These are phyloP conservation scores for Alternaria consortialis DNA, from an alignment of 2,329 filamentous ascomycete species.

Conservation along the genomic window DNA sequence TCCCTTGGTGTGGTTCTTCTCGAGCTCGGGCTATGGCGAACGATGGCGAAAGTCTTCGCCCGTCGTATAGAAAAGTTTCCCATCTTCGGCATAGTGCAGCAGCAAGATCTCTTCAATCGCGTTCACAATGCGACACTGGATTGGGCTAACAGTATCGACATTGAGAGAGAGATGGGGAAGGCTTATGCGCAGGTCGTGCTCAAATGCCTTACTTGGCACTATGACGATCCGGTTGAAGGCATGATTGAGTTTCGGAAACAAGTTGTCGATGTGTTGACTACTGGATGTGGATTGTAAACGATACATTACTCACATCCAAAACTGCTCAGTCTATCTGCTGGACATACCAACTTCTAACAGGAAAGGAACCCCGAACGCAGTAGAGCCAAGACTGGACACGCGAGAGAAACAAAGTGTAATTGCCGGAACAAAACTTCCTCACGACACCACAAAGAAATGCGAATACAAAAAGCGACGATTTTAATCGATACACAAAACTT, in stretches of 20 bases:
- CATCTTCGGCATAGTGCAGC: constrained; percentile 9
- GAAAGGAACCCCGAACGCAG: neutral
- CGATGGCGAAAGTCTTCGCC: constrained; percentile 21
- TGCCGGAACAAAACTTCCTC: neutral
- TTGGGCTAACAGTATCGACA: constrained; percentile 20
- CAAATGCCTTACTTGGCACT: constrained; percentile 22
- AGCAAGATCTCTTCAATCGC: constrained; percentile 17
- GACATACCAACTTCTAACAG: neutral
- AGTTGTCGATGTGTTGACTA: constrained; percentile 17
- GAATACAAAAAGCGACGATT: neutral
- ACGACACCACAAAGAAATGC: neutral
- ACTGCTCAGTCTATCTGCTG: neutral
- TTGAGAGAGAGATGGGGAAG: constrained; percentile 25
- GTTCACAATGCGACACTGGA: constrained; percentile 20
- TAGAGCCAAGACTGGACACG: neutral
- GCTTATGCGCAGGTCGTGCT: constrained; percentile 19
- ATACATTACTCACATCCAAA: neutral
- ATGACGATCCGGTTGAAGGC: constrained; percentile 13
- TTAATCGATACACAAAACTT: neutral
- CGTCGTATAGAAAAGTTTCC: constrained; percentile 20
- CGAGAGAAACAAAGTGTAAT: neutral
- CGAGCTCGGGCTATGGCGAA: constrained; percentile 61
- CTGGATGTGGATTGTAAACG: constrained; percentile 1
- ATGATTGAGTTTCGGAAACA: constrained; percentile 22
- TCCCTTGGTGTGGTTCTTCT: constrained; percentile 63